Percentiles rank a stretch among this genome's conserved stretches.
phyloP scores from a whole-genome alignment of 2,329 filamentous ascomycete genomes.

The Trichoderma afroharzianum region DNA sequence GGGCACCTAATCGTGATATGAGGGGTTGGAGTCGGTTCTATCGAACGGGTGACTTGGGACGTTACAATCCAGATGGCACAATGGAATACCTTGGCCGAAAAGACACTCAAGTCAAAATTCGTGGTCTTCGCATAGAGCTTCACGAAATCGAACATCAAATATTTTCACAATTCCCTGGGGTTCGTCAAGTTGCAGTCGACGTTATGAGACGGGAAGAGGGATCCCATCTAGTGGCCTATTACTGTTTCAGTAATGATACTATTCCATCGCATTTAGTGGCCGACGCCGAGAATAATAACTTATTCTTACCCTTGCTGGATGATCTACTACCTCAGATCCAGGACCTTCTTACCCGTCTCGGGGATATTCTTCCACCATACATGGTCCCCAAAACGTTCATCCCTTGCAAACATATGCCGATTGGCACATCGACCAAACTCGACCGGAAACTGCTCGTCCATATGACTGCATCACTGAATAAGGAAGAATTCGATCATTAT shows the following conservation, averaged over 20 bases:
- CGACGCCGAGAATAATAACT: too few species aligned
- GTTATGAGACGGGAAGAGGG: neutral
- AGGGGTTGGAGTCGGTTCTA: conserved; percentile 30
- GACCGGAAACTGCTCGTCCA: neutral
- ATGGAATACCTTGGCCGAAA: neutral
- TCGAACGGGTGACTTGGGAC: conserved; percentile 45
- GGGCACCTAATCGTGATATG: conserved; percentile 23
- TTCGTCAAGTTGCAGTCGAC: neutral
- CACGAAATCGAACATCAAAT: conserved; percentile 10
- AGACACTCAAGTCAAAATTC: conserved; percentile 6
- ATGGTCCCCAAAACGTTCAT: neutral
- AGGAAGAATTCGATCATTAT: neutral
- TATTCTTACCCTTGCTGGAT: neutral
- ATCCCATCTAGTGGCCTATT: neutral
- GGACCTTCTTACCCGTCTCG: neutral
- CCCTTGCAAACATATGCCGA: neutral
- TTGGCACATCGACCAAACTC: neutral
- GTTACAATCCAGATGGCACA: conserved; percentile 30
- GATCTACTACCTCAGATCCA: neutral
- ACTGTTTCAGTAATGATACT: neutral
- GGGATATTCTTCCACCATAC: neutral
- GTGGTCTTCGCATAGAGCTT: conserved; percentile 2
- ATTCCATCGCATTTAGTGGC: neutral
- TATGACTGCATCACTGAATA: neutral
- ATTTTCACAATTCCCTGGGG: neutral